Percentiles rank a stretch among this genome's conserved stretches.
Evolutionary conservation across 768 basidiomycete species (phyloP).

Genomic region (Termitomyces sp.): DNA sequence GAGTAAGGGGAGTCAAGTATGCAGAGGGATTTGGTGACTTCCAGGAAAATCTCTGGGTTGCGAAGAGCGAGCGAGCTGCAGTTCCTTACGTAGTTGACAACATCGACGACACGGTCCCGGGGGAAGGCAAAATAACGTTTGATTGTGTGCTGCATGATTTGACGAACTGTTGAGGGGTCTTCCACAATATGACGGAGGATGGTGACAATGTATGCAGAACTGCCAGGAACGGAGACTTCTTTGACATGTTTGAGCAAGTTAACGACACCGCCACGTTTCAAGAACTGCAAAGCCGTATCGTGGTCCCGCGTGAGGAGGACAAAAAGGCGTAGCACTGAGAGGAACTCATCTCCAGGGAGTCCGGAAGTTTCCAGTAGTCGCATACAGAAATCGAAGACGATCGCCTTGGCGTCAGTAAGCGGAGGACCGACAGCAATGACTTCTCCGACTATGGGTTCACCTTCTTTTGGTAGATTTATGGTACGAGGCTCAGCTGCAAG

Average conservation of each 20-base stretch:
- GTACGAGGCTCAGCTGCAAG: conserved; percentile 67
- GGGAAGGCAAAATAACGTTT: conserved; percentile 75
- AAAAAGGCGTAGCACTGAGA: conserved; percentile 77
- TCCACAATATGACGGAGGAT: conserved; percentile 93
- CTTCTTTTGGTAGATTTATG: conserved; percentile 65
- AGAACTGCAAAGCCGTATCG: conserved; percentile 57
- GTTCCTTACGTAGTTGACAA: conserved; percentile 66
- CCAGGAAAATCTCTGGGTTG: conserved; percentile 71
- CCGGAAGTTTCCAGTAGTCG: conserved; percentile 60
- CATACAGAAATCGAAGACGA: conserved; percentile 73
- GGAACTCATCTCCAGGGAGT: conserved; percentile 73
- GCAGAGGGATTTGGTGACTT: conserved; percentile 66
- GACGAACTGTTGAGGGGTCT: conserved; percentile 56
- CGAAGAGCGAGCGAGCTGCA: conserved; percentile 79
- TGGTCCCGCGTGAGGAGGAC: conserved; percentile 80
- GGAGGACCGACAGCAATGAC: conserved; percentile 54
- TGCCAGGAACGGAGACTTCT: conserved; percentile 54
- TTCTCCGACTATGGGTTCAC: conserved; percentile 50
- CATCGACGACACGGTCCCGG: conserved; percentile 62
- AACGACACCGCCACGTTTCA: conserved; percentile 57
- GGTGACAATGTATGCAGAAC: conserved; percentile 79
- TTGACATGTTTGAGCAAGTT: conserved; percentile 66
- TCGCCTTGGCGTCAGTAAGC: conserved; percentile 53
- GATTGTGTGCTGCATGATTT: conserved; percentile 79
- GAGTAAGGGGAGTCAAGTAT: conserved; percentile 63